Base-by-base conservation (phyloP, 1,139 yeast species). In the Taphrina betulina region DNA sequence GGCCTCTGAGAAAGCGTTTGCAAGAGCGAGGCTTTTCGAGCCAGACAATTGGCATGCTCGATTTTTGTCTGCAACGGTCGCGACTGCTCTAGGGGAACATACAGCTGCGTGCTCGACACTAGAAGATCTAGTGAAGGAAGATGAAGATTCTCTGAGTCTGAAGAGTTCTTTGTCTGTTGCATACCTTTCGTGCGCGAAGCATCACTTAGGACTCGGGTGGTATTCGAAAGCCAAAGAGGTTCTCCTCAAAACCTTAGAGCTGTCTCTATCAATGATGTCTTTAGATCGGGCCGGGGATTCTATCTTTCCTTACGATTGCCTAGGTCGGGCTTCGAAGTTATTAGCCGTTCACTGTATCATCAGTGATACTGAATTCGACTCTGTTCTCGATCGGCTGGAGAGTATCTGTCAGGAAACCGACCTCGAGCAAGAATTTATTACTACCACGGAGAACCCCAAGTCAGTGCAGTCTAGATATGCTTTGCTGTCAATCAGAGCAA, bases 1-100 rank as follows among this genome's bases (percentile, higher is more conserved):
- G 59, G 95, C 97, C 1, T 88, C 96, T 0, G 76, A 79, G 5
- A 89, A 85, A 66, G 96, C 94, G 1, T 86, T 89, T 64, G 75
- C 73, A 36, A 81, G 82, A 60, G 88, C 92, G 0, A 66, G 79
- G 38, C 72, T 75, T 22, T 63, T 85, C 16, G 78, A 79, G 33
- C 74, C 79, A 0, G 64, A 67, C 1, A 77, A 76, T 60, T 81
- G 87, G 83, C 76, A 79, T 50, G 83, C 87, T 0, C 72, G 73
- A 34, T 87, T 83, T 64, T 75, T 86, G 68, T 71, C 84, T 46
- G 95, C 95, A 0, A 71, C 77, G 26, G 83, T 85, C 1, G 75
- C 79, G 34, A 67, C 78, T 7, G 74, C 72, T 20, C 69, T 79
- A 59, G 77, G 79, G n/a, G 78, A 79, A 45, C 81, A 69, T 65